Evolutionary conservation across 306 rosid species (phyloP).

Genomic region (Corylus heterophylla): DNA sequence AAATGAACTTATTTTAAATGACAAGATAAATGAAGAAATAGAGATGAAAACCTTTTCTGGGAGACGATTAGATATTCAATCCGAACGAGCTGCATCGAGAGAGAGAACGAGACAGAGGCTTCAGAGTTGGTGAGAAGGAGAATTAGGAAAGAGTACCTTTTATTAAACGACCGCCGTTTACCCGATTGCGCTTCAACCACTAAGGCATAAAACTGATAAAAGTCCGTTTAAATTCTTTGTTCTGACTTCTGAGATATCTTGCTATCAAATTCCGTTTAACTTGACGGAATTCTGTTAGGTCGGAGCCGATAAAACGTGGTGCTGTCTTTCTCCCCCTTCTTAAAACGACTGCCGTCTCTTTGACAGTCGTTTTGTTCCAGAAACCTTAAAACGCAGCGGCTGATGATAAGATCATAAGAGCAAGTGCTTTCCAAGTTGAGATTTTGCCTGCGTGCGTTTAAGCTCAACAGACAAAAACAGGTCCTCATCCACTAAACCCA

Average conservation of each 20-base stretch:
- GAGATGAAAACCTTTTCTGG: background rate
- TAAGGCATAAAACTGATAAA: no score
- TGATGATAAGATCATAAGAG: no score
- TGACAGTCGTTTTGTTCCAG: no score
- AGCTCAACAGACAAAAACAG: background rate
- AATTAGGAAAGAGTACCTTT: background rate
- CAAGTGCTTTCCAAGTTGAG: background rate
- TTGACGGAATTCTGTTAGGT: no score
- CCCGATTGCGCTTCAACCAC: background rate
- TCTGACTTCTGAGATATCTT: no score
- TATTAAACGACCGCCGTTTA: background rate
- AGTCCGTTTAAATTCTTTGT: no score
- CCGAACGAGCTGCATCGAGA: background rate
- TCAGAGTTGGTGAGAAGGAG: background rate
- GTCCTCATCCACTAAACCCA: slow-evolving; percentile 21
- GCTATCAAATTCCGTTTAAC: no score
- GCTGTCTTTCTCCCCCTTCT: background rate
- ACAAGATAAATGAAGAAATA: background rate
- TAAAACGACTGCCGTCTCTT: background rate
- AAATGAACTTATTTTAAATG: background rate
- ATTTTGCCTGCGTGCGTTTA: no score
- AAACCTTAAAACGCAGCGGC: no score
- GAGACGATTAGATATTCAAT: background rate
- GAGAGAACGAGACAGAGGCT: no score
- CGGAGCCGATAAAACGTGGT: no score